Evolutionary conservation across 495 filamentous ascomycete genomes (phyloP).

Genomic region (Penicillium argentinense): DNA sequence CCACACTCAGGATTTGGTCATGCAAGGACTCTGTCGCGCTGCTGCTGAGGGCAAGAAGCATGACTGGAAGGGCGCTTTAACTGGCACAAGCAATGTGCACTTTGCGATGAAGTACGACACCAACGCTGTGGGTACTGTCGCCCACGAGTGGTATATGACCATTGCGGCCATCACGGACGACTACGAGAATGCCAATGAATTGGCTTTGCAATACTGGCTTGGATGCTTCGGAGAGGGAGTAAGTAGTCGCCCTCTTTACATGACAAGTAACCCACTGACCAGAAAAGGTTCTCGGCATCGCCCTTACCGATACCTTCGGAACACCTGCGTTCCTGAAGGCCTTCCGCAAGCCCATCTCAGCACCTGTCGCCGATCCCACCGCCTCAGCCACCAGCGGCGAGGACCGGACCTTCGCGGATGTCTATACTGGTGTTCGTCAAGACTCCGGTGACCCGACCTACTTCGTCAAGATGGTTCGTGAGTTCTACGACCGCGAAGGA

Average conservation of each 20-base stretch:
- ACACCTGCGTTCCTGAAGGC: conserved; percentile 85
- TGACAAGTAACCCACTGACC: too few species aligned
- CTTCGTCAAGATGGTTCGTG: conserved; percentile 79
- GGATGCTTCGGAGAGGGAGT: conserved; percentile 87
- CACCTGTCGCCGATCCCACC: conserved; percentile 14
- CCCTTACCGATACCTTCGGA: conserved; percentile 96
- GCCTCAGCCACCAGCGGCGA: neutral
- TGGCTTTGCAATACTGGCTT: conserved; percentile 82
- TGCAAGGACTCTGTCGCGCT: conserved; percentile 76
- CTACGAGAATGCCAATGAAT: conserved; percentile 79
- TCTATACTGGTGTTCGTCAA: conserved; percentile 86
- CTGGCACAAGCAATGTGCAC: conserved; percentile 94
- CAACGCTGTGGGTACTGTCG: conserved; percentile 85
- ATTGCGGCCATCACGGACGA: conserved; percentile 88
- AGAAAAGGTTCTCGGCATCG: conserved; percentile 74
- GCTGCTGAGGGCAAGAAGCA: conserved; percentile 61
- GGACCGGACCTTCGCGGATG: conserved; percentile 70
- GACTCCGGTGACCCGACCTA: conserved; percentile 87
- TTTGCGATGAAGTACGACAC: conserved; percentile 89
- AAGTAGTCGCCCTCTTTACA: conserved; percentile 19
- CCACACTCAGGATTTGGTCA: conserved; percentile 88
- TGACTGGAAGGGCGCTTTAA: conserved; percentile 67
- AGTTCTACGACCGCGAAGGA: conserved; percentile 77
- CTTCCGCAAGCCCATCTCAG: conserved; percentile 63
- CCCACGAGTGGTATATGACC: conserved; percentile 99